A percentile compares a stretch with the other conserved stretches of the same genome.
These are phyloP conservation scores for Macrolepiota dolichaula DNA, from an alignment of 768 basidiomycete species.

Conservation along the genomic window DNA sequence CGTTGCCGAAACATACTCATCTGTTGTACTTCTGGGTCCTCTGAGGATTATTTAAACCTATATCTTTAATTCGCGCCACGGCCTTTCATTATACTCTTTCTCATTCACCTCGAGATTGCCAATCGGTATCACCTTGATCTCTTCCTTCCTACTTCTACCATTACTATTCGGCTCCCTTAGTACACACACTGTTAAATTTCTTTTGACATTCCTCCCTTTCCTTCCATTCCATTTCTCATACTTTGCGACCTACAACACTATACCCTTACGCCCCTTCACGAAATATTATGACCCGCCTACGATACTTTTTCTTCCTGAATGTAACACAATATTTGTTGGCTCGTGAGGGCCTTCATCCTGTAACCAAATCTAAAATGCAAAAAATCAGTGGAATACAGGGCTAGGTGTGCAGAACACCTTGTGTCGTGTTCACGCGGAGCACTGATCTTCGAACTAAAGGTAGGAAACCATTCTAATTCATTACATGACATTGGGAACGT, in stretches of 20 bases:
- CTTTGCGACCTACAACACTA: neutral
- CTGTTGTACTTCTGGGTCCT: neutral
- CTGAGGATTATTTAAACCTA: neutral
- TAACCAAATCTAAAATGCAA: neutral
- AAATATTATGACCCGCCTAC: slow-evolving; percentile 2
- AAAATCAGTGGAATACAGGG: neutral
- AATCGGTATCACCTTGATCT: neutral
- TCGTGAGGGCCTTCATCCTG: no score
- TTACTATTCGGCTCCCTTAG: neutral
- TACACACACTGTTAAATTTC: neutral
- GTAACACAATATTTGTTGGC: neutral
- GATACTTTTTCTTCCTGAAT: neutral
- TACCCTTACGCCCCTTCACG: slow-evolving; percentile 1
- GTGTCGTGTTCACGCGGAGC: neutral
- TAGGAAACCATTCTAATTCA: neutral
- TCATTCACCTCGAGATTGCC: neutral
- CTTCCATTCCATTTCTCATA: neutral
- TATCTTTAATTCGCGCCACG: slow-evolving; percentile 1
- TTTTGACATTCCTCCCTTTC: neutral
- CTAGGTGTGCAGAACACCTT: neutral
- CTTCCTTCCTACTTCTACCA: neutral
- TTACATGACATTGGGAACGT: neutral
- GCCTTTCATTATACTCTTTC: neutral
- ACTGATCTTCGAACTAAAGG: neutral
- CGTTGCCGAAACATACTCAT: slow-evolving; percentile 1